Evolutionary conservation across 2,329 filamentous ascomycete genomes (phyloP), one percentile per base, ranked within the genome.

Genomic region (Pseudogymnoascus sp.): DNA sequence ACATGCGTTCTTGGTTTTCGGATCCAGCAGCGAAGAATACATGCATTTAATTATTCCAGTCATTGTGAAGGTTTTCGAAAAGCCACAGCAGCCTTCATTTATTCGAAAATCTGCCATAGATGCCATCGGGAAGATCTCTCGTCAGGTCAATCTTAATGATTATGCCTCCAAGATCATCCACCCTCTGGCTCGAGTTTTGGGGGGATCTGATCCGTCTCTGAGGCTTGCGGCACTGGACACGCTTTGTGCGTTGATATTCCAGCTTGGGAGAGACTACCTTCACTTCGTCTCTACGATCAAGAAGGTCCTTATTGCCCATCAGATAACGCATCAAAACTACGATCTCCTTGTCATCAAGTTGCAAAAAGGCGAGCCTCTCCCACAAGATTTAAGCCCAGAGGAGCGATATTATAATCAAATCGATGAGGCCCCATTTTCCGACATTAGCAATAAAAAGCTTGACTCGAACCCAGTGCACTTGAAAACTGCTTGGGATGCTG

Each of bases 21-120:
- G 95, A 1, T 87, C 92, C 0, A 97, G 92, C 69, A 89, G 89
- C 9, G 94, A 99, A 71, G 94, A 99, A 71, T 99, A 99, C 72
- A 99, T 99, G 94, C 94, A 99, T 71, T 79, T 99, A 58, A 97
- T 99, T 65, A 90, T 99, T 58, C 94, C 94, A 0, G 90, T 95
- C 34, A 91, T 99, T 68, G 92, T 99, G 7, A 85, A 88, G 45
- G 88, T 96, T 56, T 97, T 99, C 69, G 92, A 99, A 71, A 95
- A 90, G 69, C 83, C 88, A 30, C 85, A 88, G 9, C 89, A 95
- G 64, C 90, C 91, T 6, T 77, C 82, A 1, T 86, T 86, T 61
- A 83, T 96, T 55, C 83, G 90, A 59, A 95, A 91, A 72, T 85
- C 86, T 21, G 92, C 92, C 0, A 97, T 99, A 65, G 95, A 99